Evolutionary conservation across 192 early-diverging fungal genomes (phyloP).

Genomic region (Chytriomyces sp.): DNA sequence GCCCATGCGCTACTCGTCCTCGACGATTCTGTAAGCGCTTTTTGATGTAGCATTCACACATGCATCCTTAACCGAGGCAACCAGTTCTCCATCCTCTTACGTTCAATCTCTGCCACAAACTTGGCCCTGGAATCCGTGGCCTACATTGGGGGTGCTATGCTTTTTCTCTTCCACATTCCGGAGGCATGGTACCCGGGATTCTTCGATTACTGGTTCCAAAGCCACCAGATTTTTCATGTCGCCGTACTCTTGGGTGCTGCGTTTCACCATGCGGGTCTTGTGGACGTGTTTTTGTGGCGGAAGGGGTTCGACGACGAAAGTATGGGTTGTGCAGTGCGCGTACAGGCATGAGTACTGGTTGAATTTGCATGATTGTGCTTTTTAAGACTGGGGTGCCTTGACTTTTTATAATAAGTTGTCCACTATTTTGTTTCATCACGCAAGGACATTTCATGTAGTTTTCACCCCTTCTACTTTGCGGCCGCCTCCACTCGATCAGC

Average conservation of each 20-base stretch:
- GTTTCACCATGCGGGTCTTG: slow-evolving; percentile 14
- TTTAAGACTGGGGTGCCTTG: neutral
- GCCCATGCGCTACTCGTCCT: slow-evolving; percentile 52
- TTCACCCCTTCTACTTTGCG: too few species aligned
- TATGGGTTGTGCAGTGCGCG: neutral
- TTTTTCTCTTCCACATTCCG: slow-evolving; percentile 83
- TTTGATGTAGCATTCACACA: neutral
- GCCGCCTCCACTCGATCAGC: too few species aligned
- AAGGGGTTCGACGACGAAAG: neutral
- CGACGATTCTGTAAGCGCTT: slow-evolving; percentile 19
- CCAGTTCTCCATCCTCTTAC: slow-evolving; percentile 31
- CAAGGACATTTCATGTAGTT: too few species aligned
- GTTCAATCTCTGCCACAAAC: slow-evolving; percentile 64
- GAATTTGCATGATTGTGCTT: neutral
- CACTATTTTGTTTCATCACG: too few species aligned
- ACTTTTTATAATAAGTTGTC: too few species aligned
- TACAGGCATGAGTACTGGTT: neutral
- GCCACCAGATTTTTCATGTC: slow-evolving; percentile 90
- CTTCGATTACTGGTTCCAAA: slow-evolving; percentile 80
- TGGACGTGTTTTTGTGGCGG: slow-evolving; percentile 20
- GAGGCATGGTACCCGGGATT: slow-evolving; percentile 82
- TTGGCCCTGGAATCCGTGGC: slow-evolving; percentile 69
- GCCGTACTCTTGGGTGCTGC: slow-evolving; percentile 73
- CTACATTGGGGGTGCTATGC: slow-evolving; percentile 80
- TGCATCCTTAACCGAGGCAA: too few species aligned